These are phyloP conservation scores for Vitis vinifera DNA, from an alignment of 164 flowering plant genomes.

Conservation along the genomic window DNA sequence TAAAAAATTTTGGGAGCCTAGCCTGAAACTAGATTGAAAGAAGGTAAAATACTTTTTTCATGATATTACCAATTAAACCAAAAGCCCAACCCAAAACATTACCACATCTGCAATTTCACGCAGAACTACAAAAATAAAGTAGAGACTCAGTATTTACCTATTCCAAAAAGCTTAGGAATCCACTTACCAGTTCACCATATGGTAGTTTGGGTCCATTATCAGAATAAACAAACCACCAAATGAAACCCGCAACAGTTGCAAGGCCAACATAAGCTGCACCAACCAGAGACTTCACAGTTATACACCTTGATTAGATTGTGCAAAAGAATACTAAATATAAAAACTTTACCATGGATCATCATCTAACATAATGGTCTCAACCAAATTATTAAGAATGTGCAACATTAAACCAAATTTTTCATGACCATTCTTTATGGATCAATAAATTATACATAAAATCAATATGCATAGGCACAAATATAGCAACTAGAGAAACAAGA, in stretches of 20 bases:
- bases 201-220: constrained; percentile 83
- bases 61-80: background rate
- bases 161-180: too few relatives aligned
- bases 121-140: background rate
- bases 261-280: constrained; percentile 96
- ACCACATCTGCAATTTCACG: background rate
- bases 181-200: constrained; percentile 79
- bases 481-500: too few relatives aligned
- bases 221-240: constrained; percentile 97
- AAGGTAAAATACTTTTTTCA: background rate
- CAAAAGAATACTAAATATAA: background rate
- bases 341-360: too few relatives aligned
- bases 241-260: constrained; percentile 93
- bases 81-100: background rate
- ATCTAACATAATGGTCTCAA: background rate
- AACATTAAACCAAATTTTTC: constrained; percentile 2
- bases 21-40: background rate
- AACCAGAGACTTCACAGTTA: constrained; percentile 4
- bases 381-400: too few relatives aligned
- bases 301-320: constrained; percentile 4
- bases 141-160: background rate
- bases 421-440: background rate
- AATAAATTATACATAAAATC: too few relatives aligned
- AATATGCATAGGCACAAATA: too few relatives aligned
- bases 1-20: background rate